Evolutionary conservation across 345 rosid genomes (phyloP).

Genomic region (Eucalyptus regnans): DNA sequence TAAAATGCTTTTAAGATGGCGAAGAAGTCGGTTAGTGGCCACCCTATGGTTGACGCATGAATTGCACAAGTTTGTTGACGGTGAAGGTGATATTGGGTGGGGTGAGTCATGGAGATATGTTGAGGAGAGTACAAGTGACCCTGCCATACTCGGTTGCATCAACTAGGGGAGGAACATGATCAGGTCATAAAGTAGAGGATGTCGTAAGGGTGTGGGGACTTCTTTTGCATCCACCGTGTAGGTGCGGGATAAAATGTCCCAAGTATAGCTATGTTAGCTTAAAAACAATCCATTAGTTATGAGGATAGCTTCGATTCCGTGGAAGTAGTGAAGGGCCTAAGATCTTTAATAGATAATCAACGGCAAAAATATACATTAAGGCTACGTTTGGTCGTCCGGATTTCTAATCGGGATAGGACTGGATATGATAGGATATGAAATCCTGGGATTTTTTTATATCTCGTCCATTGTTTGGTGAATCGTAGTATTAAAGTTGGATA

Average conservation of each 20-base stretch:
- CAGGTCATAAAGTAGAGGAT: neutral
- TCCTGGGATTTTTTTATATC: no score
- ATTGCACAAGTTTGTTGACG: neutral
- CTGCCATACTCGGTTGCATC: neutral
- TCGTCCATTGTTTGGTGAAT: no score
- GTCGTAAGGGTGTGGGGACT: neutral
- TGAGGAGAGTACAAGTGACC: neutral
- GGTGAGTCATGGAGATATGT: neutral
- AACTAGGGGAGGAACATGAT: rapidly evolving
- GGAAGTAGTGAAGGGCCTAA: neutral
- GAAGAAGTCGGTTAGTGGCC: neutral
- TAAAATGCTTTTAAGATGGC: neutral
- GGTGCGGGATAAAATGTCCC: neutral
- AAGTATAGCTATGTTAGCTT: neutral
- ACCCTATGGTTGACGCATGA: neutral
- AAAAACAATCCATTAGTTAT: neutral
- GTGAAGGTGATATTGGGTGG: neutral
- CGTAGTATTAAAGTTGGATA: no score
- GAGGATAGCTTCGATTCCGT: rapidly evolving
- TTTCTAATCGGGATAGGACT: no score
- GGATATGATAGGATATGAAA: no score
- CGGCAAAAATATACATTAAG: rapidly evolving
- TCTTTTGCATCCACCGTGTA: neutral
- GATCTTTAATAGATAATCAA: neutral
- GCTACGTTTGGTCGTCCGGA: no score